phyloP scores from a whole-genome alignment of 371 early-diverging fungal genomes.

The Apophysomyces ossiformis region DNA sequence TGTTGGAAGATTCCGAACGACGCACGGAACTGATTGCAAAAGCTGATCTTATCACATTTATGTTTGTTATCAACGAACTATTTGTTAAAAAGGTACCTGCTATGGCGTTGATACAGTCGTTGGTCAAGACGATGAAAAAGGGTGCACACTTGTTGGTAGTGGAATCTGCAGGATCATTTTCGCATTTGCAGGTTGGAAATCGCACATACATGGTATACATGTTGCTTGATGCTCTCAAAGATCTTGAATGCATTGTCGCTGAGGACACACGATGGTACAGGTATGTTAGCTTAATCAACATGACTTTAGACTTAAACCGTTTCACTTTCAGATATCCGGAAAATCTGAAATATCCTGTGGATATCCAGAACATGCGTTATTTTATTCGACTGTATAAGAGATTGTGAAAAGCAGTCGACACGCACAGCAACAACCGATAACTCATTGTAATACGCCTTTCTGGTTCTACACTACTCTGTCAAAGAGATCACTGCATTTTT shows the following conservation, averaged over 20 bases:
- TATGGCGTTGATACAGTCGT: conserved; percentile 71
- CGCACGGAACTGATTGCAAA: conserved; percentile 36
- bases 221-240: conserved; percentile 82
- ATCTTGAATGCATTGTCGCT: conserved; percentile 66
- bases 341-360: conserved; percentile 74
- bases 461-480: no score
- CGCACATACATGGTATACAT: conserved; percentile 87
- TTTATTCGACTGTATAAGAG: conserved; percentile 82
- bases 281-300: conserved; percentile 27
- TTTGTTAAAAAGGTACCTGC: conserved; percentile 80
- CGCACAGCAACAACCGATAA: no score
- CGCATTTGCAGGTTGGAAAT: conserved; percentile 77
- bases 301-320: background rate
- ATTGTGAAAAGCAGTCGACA: background rate
- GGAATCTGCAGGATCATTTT: conserved; percentile 95
- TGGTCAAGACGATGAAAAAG: conserved; percentile 67
- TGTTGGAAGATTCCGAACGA: conserved; percentile 50
- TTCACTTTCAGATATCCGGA: conserved; percentile 49
- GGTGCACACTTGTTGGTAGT: conserved; percentile 83
- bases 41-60: conserved; percentile 80
- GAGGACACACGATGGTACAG: conserved; percentile 88
- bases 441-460: no score
- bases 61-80: conserved; percentile 93
- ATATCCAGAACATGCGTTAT: conserved; percentile 90
- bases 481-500: no score